Percentiles rank a stretch among this genome's conserved stretches.
Evolutionary conservation across 139 green algal genomes (phyloP).

Genomic region (Nannochloris sp.): DNA sequence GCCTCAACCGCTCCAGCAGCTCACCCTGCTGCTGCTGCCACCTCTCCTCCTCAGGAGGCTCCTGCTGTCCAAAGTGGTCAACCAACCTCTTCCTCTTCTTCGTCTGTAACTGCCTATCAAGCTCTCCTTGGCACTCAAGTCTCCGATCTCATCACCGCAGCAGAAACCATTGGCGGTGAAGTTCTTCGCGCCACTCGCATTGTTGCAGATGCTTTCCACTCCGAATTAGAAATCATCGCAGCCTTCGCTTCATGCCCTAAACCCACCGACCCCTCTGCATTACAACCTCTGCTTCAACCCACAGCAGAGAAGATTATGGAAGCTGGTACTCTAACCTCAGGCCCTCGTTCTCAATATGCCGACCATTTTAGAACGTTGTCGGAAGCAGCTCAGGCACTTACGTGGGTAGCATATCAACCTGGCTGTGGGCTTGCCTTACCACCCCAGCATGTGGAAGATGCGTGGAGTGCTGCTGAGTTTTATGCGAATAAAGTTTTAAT

Average conservation of each 20-base stretch:
- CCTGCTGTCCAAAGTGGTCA: too few relatives aligned
- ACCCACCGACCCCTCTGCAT: conserved; percentile 27
- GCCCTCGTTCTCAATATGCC: conserved; percentile 40
- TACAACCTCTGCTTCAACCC: conserved; percentile 62
- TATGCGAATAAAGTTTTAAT: conserved; percentile 86
- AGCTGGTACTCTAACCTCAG: conserved; percentile 39
- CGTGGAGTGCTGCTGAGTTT: conserved; percentile 77
- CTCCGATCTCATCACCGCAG: neutral
- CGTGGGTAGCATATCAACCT: conserved; percentile 80
- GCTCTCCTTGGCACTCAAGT: neutral
- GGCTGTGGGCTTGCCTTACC: conserved; percentile 64
- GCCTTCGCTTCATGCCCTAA: conserved; percentile 38
- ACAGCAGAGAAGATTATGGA: conserved; percentile 54
- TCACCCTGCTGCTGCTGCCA: too few relatives aligned
- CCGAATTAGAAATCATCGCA: conserved; percentile 26
- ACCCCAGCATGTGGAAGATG: conserved; percentile 67
- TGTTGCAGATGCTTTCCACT: conserved; percentile 23
- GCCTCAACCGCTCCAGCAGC: too few relatives aligned
- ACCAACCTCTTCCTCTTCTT: neutral
- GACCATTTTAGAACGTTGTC: conserved; percentile 64
- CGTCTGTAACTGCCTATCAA: conserved; percentile 6
- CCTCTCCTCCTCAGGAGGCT: too few relatives aligned
- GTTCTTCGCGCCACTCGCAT: conserved; percentile 8
- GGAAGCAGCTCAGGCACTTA: conserved; percentile 62
- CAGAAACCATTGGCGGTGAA: conserved; percentile 21